Percentiles rank a stretch among this genome's conserved stretches.
Evolutionary conservation across 2,329 filamentous ascomycete species (phyloP).

Genomic region (Grosmannia clavigera): DNA sequence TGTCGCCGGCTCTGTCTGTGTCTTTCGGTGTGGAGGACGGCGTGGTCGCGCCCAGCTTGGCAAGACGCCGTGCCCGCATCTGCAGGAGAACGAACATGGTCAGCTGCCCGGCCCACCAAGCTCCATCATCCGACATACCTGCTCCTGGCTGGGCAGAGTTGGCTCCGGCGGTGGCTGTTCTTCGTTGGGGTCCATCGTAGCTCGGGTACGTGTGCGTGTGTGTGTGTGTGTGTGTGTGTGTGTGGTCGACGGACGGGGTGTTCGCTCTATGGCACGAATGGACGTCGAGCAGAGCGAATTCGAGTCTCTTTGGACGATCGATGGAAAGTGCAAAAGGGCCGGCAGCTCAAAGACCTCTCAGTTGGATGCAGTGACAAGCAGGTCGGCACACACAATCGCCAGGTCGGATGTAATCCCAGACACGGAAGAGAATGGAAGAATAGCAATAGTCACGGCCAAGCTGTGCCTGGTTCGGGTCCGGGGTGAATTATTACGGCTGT

Average conservation of each 20-base stretch:
- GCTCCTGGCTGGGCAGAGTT: constrained; percentile 13
- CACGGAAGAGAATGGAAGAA: no score
- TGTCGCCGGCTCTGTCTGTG: constrained; percentile 9
- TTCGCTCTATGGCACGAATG: no score
- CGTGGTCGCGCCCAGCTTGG: constrained; percentile 28
- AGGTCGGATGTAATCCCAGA: no score
- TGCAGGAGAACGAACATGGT: not conserved
- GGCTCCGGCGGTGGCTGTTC: constrained; percentile 20
- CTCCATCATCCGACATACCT: constrained; percentile 9
- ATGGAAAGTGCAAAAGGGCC: no score
- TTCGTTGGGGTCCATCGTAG: constrained; percentile 35
- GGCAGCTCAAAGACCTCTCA: no score
- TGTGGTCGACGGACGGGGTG: no score
- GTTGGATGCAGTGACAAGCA: no score
- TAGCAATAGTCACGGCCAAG: not conserved
- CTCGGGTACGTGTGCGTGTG: no score
- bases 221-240: no score
- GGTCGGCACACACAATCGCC: no score
- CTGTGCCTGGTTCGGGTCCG: not conserved
- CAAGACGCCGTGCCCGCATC: constrained; percentile 21
- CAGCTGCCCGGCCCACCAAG: not conserved
- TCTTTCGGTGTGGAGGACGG: constrained; percentile 12
- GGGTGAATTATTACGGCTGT: not conserved
- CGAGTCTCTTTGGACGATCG: no score
- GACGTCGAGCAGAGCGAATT: no score